phyloP scores from a whole-genome alignment of 2,329 filamentous ascomycete species.

The Penicillium sp. region DNA sequence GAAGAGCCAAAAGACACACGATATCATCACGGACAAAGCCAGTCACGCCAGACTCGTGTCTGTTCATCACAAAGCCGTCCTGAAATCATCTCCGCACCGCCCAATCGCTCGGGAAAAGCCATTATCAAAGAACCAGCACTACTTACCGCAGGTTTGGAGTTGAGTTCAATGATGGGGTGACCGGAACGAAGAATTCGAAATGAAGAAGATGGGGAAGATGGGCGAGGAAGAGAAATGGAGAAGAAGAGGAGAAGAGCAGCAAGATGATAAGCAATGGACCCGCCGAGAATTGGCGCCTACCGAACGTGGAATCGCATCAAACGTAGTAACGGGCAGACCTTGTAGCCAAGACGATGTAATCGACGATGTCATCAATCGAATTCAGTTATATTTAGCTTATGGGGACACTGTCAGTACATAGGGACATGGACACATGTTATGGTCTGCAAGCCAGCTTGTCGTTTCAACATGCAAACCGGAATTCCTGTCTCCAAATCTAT shows the following conservation, averaged over 20 bases:
- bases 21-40: not conserved
- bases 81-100: no score
- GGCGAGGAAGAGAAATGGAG: not conserved
- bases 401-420: not conserved
- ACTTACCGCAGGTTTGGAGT: not conserved
- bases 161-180: not conserved
- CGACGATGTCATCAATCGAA: not conserved
- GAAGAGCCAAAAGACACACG: no score
- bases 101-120: not conserved
- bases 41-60: not conserved
- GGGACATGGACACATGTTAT: not conserved
- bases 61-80: not conserved
- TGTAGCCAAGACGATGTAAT: not conserved
- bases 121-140: not conserved
- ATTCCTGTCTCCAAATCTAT: slow-evolving; percentile 27
- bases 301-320: not conserved
- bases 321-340: not conserved
- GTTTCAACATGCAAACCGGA: not conserved
- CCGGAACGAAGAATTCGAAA: not conserved
- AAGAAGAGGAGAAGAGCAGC: not conserved
- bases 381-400: not conserved
- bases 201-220: not conserved
- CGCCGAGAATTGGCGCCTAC: not conserved
- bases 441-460: not conserved
- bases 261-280: no score